These are phyloP conservation scores for Straminergon stramineum DNA, from an alignment of 225 moss, liverwort and hornwort genomes.

Conservation along the genomic window DNA sequence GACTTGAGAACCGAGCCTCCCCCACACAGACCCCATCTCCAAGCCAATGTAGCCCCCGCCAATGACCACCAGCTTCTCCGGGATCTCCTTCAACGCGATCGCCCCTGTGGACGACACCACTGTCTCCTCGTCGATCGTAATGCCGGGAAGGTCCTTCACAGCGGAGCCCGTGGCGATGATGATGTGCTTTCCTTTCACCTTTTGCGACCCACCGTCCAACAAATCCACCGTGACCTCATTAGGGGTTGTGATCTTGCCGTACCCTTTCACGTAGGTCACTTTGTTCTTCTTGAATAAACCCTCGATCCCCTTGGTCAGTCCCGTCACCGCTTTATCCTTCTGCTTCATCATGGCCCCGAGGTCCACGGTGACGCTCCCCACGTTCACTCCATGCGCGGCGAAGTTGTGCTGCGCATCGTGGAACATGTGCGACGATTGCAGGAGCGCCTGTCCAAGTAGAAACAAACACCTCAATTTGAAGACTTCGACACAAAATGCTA, in stretches of 20 bases:
- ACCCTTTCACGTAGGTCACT: slow-evolving; percentile 88
- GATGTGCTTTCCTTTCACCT: slow-evolving; percentile 63
- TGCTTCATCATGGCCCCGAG: slow-evolving; percentile 90
- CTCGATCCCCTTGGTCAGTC: slow-evolving; percentile 87
- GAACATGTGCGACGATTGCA: slow-evolving; percentile 92
- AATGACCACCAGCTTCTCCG: slow-evolving; percentile 48
- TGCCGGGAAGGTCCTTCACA: slow-evolving; percentile 75
- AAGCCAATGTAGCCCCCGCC: slow-evolving; percentile 63
- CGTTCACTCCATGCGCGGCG: slow-evolving; percentile 69
- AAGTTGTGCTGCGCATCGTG: slow-evolving; percentile 93
- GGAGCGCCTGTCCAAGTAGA: slow-evolving; percentile 50
- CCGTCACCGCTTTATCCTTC: slow-evolving; percentile 75
- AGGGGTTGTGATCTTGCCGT: slow-evolving; percentile 65
- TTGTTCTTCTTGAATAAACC: slow-evolving; percentile 97
- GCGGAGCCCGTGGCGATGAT: slow-evolving; percentile 91
- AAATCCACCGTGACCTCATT: slow-evolving; percentile 69
- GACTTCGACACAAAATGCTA: background rate
- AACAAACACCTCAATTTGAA: background rate
- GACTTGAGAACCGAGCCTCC: slow-evolving; percentile 46
- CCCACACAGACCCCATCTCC: slow-evolving; percentile 67
- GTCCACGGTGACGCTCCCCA: slow-evolving; percentile 53
- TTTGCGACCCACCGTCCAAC: slow-evolving; percentile 61
- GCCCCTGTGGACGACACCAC: slow-evolving; percentile 96
- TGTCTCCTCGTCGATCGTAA: slow-evolving; percentile 81
- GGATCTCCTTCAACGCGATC: slow-evolving; percentile 58